Base-by-base conservation (phyloP, 2,329 filamentous ascomycete species). In the Macrophomina phaseolina region DNA sequence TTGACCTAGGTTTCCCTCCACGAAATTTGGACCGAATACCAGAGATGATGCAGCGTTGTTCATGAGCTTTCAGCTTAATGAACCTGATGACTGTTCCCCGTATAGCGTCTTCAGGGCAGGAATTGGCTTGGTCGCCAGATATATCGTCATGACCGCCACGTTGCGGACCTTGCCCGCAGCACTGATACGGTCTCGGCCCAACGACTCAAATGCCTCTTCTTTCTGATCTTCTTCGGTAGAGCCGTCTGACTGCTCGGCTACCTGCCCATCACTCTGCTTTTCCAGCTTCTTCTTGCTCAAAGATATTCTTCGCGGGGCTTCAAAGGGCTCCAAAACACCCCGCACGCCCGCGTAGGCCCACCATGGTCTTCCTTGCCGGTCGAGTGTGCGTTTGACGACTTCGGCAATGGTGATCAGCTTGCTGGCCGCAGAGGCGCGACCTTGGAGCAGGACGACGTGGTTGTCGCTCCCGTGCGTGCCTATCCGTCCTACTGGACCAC, bases 351-450 rank as follows among this genome's bases (percentile, higher is more conserved):
- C 73, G 7, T 80, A 80, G 64, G 79, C 76, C 69, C 65, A 86
- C 71, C 68, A 83, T 60, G 82, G 82, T 68, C 83, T 79, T 70
- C 83, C 79, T 30, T 84, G 73, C 16, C 77, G 78, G 51, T 73
- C 70, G 16, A 77, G 73, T 16, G 79, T 66, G 74, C 77, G 73
- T 67, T 80, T 79, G n/a, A 73, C 74, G 46, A 91, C 88, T 76
- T 93, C 90, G 52, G 84, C 83, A 53, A 92, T 84, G 4, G 86
- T 89, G 71, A 92, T 86, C 72, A 92, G 81, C 76, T 93, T 93
- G 76, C 82, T 83, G 1, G 86, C 83, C 3, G 72, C 74, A 14
- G 71, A 40, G 60, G 58, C 52, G 52, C 46, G 49, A 6, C 49
- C 61, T 14, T 64, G 49, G 5, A 64, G 42, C 16, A 58, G 18